Base-by-base conservation (phyloP, 2,329 filamentous ascomycete species). In the Verticillium tricorpus region DNA sequence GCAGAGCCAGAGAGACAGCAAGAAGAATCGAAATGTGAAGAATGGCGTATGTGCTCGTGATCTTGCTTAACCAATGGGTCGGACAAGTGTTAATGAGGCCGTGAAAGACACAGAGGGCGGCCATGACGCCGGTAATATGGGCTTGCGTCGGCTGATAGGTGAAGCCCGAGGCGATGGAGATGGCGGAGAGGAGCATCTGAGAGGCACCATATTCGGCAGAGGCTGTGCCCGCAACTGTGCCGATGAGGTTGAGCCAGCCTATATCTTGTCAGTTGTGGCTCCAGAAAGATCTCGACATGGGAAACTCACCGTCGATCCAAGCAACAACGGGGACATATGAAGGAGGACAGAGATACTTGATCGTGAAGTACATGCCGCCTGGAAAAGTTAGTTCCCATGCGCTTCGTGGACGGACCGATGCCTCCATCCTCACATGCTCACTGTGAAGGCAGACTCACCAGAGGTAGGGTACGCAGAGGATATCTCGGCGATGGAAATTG, bases 401-500 rank as follows among this genome's bases (percentile, higher is more conserved):
- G 39, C 19, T 45, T 50, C 17, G 39, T 25, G 28, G 28, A 28
- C 6, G 5, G 28, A 6, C 28, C 28, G 5, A 28, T 28, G 28
- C 28, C 28, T 28, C 28, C 28, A 28, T 28, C 28, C 28, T 28
- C 28, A 28, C 28, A 28, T 28, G 28, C 5, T 5, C 28, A 28
- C 28, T 28, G 6, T 28, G 28, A 28, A 28, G 28, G 28, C 28
- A 28, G 7, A 40, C 82, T 34, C 80, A 67, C 82, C 82, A 52
- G 79, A 83, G 1, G 83, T 86, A 14, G 84, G 83, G 69, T 86
- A 86, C 3, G 83, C 82, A 45, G 82, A 84, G 34, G 84, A 81
- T 31, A 86, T 74, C 72, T 86, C 83, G 52, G 83, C 81, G 37
- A 85, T 82, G 11, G 82, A 85, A 31, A 76, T 67, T 57, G 77